Conservation (phyloP, 139 green algal species). For the Chlamydomonas urium region DNA sequence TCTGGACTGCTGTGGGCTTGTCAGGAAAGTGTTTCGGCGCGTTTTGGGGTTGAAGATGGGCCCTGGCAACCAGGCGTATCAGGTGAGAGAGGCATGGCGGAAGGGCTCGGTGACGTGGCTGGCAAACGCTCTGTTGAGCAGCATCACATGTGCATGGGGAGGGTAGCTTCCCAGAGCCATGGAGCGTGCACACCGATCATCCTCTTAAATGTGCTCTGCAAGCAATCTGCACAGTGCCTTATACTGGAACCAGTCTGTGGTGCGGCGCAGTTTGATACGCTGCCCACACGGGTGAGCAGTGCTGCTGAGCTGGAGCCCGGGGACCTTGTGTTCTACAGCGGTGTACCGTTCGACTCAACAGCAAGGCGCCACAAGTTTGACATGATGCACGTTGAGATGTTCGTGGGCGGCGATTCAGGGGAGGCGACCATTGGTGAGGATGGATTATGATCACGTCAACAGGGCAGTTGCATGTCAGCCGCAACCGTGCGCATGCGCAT, state of each 20-base stretch:
- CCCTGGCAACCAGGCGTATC: slow-evolving; percentile 36
- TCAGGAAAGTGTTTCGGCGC: slow-evolving; percentile 18
- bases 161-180: too few species aligned
- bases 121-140: background rate
- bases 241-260: too few species aligned
- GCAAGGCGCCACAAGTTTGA: slow-evolving; percentile 21
- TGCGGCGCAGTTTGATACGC: slow-evolving; percentile 40
- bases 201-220: too few species aligned
- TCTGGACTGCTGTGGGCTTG: slow-evolving; percentile 42
- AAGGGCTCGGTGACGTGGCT: too few species aligned
- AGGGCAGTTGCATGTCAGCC: too few species aligned
- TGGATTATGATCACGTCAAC: too few species aligned
- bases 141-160: too few species aligned
- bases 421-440: slow-evolving; percentile 38
- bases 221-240: too few species aligned
- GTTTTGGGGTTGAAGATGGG: slow-evolving; percentile 42
- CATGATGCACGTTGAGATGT: slow-evolving; percentile 46
- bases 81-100: slow-evolving; percentile 24
- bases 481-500: too few species aligned
- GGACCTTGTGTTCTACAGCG: slow-evolving; percentile 37
- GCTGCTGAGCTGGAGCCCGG: slow-evolving; percentile 33
- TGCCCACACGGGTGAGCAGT: slow-evolving; percentile 23
- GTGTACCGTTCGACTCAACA: background rate
- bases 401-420: slow-evolving; percentile 31
- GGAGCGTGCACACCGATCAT: too few species aligned